phyloP scores from a whole-genome alignment of 2,329 filamentous ascomycete species.

The Colletotrichum eleusines region DNA sequence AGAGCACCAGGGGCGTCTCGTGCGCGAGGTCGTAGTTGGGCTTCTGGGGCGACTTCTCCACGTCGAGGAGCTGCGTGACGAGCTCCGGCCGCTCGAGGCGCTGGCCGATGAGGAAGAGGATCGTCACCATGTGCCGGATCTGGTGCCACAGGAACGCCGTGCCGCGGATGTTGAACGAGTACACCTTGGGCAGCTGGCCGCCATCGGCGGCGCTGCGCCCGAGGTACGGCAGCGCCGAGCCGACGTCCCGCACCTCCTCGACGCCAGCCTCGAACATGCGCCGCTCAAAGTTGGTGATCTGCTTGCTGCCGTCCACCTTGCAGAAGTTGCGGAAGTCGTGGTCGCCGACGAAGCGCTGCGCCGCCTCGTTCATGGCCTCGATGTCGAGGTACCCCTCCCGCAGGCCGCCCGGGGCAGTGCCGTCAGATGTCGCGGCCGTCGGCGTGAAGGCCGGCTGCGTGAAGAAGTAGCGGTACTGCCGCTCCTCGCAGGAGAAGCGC shows the following conservation, averaged over 20 bases:
- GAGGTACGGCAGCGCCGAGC: conserved; percentile 69
- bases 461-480: conserved; percentile 97
- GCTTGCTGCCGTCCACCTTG: conserved; percentile 91
- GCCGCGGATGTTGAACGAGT: conserved; percentile 88
- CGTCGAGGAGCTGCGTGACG: conserved; percentile 80
- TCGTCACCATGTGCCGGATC: conserved; percentile 91
- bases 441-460: conserved; percentile 90
- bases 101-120: conserved; percentile 94
- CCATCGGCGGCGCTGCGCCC: conserved; percentile 44
- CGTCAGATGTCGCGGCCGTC: conserved; percentile 60
- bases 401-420: conserved; percentile 41
- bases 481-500: conserved; percentile 90
- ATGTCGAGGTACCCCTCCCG: conserved; percentile 88
- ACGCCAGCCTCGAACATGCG: conserved; percentile 86
- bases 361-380: conserved; percentile 85
- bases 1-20: conserved; percentile 90
- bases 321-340: conserved; percentile 99
- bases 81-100: conserved; percentile 82
- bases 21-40: conserved; percentile 92
- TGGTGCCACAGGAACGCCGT: conserved; percentile 98
- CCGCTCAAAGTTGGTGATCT: conserved; percentile 85
- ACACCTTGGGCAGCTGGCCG: conserved; percentile 72
- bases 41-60: conserved; percentile 76
- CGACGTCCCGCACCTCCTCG: conserved; percentile 71
- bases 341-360: conserved; percentile 81